Conservation (phyloP, 2,329 filamentous ascomycete species). For the Davidsoniella virescens region DNA sequence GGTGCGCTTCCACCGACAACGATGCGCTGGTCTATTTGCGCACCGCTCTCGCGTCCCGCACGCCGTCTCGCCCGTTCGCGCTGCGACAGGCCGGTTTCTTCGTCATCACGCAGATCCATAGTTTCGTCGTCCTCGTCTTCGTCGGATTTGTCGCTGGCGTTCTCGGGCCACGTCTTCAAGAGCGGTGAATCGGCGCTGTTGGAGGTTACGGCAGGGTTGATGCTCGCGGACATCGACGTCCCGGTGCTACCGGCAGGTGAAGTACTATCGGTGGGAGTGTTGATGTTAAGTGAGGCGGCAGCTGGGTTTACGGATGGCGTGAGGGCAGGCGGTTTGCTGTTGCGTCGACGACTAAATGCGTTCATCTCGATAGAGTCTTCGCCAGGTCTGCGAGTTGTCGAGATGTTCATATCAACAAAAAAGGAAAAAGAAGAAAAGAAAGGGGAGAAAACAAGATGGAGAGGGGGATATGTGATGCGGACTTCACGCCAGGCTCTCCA, state of each 20-base stretch:
- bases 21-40: slow-evolving; percentile 53
- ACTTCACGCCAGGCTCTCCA: background rate
- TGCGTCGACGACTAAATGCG: slow-evolving; percentile 16
- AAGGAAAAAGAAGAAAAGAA: background rate
- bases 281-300: background rate
- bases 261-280: no score
- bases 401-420: slow-evolving; percentile 8
- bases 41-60: slow-evolving; percentile 49
- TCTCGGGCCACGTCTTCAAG: slow-evolving; percentile 14
- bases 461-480: background rate
- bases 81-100: slow-evolving; percentile 72
- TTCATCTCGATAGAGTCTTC: slow-evolving; percentile 12
- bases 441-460: background rate
- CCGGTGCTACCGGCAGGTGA: no score
- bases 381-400: slow-evolving; percentile 1
- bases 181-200: background rate
- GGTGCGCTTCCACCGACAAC: slow-evolving; percentile 25
- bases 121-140: slow-evolving; percentile 42
- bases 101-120: slow-evolving; percentile 65
- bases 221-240: no score
- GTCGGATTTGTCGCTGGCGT: slow-evolving; percentile 24
- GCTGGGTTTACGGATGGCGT: background rate
- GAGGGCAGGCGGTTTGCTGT: slow-evolving; percentile 12
- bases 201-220: background rate
- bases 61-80: slow-evolving; percentile 54